phyloP scores from a whole-genome alignment of 352 stramenopile species.

The Globisporangium heterothallicum region DNA sequence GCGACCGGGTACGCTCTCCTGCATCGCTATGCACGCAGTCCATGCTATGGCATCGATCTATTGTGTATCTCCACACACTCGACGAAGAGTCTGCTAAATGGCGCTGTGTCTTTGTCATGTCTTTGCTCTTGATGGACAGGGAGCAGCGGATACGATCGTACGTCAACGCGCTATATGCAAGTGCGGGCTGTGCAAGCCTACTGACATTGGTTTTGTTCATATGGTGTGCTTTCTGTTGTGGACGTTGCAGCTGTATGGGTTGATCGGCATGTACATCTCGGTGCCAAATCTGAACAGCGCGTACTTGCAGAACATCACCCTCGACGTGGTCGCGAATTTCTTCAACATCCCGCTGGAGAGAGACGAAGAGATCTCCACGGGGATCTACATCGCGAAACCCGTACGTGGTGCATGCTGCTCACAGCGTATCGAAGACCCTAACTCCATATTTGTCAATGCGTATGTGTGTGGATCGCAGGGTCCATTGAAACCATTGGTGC shows the following conservation, averaged over 20 bases:
- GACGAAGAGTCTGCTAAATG: too few relatives aligned
- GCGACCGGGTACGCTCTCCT: constrained; percentile 31
- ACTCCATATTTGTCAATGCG: too few relatives aligned
- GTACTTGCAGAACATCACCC: constrained; percentile 52
- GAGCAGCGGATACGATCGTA: constrained; percentile 75
- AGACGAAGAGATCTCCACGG: constrained; percentile 64
- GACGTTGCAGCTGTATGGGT: constrained; percentile 53
- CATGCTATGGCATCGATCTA: too few relatives aligned
- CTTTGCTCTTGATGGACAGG: constrained; percentile 21
- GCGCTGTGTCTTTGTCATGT: background rate
- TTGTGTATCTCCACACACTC: too few relatives aligned
- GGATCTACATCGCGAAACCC: constrained; percentile 80
- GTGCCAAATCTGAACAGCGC: constrained; percentile 51
- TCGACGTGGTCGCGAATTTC: constrained; percentile 66
- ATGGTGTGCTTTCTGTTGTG: background rate
- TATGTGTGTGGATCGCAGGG: constrained; percentile 22
- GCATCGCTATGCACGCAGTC: background rate
- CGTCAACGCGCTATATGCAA: background rate
- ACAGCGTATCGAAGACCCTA: too few relatives aligned
- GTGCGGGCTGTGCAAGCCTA: background rate
- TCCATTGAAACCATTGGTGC: constrained; percentile 55
- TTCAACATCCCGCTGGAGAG: constrained; percentile 69
- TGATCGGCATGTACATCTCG: constrained; percentile 85
- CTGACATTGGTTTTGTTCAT: background rate
- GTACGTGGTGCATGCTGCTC: constrained; percentile 28